These are phyloP conservation scores for Ochromonadaceae sp. DNA, from an alignment of 352 stramenopile species.

Conservation along the genomic window DNA sequence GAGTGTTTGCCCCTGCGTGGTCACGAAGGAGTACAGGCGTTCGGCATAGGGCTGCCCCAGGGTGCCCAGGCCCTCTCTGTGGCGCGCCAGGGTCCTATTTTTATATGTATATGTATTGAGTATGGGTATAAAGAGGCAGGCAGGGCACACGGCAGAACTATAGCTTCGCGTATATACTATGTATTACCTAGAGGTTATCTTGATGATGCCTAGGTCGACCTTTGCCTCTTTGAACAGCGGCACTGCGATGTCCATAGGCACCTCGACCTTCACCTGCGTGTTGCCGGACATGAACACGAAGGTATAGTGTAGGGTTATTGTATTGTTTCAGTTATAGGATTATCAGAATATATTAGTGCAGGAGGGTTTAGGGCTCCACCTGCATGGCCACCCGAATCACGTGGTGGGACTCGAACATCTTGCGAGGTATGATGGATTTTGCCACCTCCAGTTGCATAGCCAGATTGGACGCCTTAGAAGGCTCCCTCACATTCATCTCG, in stretches of 20 bases:
- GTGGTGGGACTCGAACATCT: not conserved
- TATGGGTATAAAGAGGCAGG: no score
- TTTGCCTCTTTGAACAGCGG: not conserved
- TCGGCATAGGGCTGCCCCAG: constrained; percentile 16
- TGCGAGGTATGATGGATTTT: not conserved
- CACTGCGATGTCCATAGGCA: constrained; percentile 8
- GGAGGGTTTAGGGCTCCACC: not conserved
- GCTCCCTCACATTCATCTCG: not conserved
- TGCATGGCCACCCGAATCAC: not conserved
- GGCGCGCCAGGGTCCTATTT: not conserved
- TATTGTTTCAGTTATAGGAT: no score
- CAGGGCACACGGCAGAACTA: no score
- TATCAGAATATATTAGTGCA: no score
- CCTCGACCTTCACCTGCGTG: not conserved
- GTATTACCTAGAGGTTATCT: not conserved
- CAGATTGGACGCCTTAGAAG: not conserved
- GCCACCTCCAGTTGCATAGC: not conserved
- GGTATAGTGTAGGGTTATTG: no score
- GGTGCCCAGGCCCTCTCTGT: not conserved
- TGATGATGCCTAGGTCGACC: constrained; percentile 11
- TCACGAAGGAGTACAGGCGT: constrained; percentile 4
- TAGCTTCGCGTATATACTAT: no score
- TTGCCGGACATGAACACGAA: no score
- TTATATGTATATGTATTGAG: no score
- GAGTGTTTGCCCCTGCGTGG: not conserved